Base-by-base conservation (phyloP, 2,329 filamentous ascomycete genomes). In the Leptographium wingfieldii region DNA sequence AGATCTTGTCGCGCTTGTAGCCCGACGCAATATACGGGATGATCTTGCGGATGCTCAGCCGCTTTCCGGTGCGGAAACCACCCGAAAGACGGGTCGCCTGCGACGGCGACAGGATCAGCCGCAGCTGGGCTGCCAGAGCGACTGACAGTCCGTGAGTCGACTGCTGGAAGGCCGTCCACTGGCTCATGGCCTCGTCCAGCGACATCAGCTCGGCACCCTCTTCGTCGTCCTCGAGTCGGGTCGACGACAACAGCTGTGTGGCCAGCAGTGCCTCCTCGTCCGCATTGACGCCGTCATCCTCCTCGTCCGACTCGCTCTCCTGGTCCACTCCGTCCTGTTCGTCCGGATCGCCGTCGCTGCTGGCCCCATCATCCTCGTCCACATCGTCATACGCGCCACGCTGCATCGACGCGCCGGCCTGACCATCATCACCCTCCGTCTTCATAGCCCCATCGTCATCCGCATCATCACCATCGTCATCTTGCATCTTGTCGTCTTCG, bases 1-100 rank as follows among this genome's bases (percentile, higher is more conserved):
- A 99, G 74, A 99, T 99, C 79, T 99, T 99, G 81, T 99, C 94
- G 62, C 94, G 89, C 79, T 96, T 97, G 80, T 96, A 99, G 70
- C 88, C 87, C 0, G 92, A 97, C 1, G 95, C 94, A 67, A 99
- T 97, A 75, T 99, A 99, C 0, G 95, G 94, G 68, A 99, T 99
- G 74, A 99, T 99, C 66, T 92, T 90, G 74, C 97, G 97, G 77
- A 99, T 96, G 74, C 97, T 99, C 67, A 99, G 89, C 0, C 94
- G 87, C 73, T 99, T 99, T 64, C 94, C 94, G 0, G 94, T 99
- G 66, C 94, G 89, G 81, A 95, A 97, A 66, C 95, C 91, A 52
- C 94, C 94, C 2, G 92, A 92, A 63, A 99, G 88, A 69, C 97
- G 99, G 46, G 94, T 97, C 1, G 92, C 92, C 58, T 95, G 86